Evolutionary conservation across 140 eudicot species (phyloP).

Genomic region (Senecio squalidus): DNA sequence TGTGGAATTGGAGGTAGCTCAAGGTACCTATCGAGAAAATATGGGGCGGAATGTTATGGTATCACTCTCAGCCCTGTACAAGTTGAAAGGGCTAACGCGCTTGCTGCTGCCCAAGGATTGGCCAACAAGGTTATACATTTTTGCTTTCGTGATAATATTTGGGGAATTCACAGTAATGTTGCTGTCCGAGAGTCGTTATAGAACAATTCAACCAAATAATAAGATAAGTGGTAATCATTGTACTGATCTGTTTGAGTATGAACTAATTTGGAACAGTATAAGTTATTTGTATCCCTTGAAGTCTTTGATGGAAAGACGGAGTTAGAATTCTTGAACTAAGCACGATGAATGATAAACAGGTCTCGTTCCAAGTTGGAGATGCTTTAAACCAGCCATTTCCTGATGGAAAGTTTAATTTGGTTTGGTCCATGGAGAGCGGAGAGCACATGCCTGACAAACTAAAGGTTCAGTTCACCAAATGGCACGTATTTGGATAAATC

Average conservation of each 20-base stretch:
- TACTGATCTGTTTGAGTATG: too few relatives aligned
- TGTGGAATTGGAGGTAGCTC: constrained; percentile 97
- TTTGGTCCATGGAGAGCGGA: constrained; percentile 99
- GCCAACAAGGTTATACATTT: constrained; percentile 45
- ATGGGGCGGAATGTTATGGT: constrained; percentile 67
- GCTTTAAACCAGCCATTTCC: constrained; percentile 91
- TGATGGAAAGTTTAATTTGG: constrained; percentile 86
- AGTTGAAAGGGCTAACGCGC: constrained; percentile 76
- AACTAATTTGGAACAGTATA: too few relatives aligned
- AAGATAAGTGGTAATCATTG: too few relatives aligned
- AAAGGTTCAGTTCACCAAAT: constrained; percentile 42
- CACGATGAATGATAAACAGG: constrained; percentile 42
- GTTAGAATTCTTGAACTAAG: not conserved
- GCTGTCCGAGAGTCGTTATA: too few relatives aligned
- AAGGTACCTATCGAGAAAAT: constrained; percentile 72
- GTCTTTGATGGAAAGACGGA: not conserved
- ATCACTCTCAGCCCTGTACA: constrained; percentile 88
- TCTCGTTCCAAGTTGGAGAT: constrained; percentile 84
- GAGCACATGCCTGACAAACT: constrained; percentile 97
- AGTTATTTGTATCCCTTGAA: not conserved
- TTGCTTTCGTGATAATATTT: not conserved
- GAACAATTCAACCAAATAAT: too few relatives aligned
- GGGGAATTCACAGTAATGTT: not conserved
- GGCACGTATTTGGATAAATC: not conserved
- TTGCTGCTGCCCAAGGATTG: constrained; percentile 80